Base-by-base conservation (phyloP, 352 stramenopile species). In the Phytophthora boehmeriae region DNA sequence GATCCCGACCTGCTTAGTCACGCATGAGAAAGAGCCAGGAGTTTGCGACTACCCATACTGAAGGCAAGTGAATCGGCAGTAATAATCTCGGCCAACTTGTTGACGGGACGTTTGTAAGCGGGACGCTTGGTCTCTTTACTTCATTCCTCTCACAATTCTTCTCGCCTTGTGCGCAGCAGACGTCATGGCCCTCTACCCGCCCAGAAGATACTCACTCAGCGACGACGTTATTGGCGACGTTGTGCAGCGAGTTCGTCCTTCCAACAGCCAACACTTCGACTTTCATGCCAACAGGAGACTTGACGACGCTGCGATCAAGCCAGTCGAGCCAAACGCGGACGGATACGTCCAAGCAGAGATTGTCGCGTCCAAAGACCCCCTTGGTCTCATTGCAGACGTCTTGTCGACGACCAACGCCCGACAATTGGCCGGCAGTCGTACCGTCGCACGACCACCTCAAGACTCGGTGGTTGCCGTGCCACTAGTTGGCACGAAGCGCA, bases 161-260 rank as follows among this genome's bases (percentile, higher is more conserved):
- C n/a, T 32, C 38, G 30, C 8, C 42, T 30, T 6, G 25, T 8
- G 8, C 4, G 8, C 25, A 51, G 2, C 23, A 19, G n/a, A 42
- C 35, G 8, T 9, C 34, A 57, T 63, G 45, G 17, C 55, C n/a
- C 32, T 64, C 8, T 23, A 35, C 17, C 56, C 56, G 1, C 56
- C 46, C 14, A 51, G 36, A 36, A 41, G 27, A 14, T 47, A 46
- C 14, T 20, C 39, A 11, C 38, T 58, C 9, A 58, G 56, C 25
- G 56, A 64, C 20, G 14, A 16, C 30, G 39, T 62, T 3, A 62
- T 62, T n/a, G 44, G 54, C 9, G 27, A 22, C 6, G 56, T 57
- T 11, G 25, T 64, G 10, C 38, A 52, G 22, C 28, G 48, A 9
- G 19, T n/a, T n/a, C 17, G 4, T 30, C 34, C n/a, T 63, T 39